These are phyloP conservation scores for Dothidotthia symphoricarpi DNA, from an alignment of 2,329 filamentous ascomycete species.

Conservation along the genomic window DNA sequence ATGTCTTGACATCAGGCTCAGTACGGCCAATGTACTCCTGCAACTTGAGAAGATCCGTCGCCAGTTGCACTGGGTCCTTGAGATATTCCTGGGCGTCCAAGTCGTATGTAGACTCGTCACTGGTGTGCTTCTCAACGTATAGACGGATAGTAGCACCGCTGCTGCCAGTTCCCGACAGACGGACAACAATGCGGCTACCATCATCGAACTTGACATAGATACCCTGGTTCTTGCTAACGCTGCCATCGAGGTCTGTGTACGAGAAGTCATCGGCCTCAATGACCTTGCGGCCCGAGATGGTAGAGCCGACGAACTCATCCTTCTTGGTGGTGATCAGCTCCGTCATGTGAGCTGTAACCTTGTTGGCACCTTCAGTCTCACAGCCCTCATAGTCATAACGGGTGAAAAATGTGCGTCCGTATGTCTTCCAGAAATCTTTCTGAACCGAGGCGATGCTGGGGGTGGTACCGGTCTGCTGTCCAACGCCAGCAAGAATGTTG, in stretches of 20 bases:
- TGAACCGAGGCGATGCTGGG: slow-evolving; percentile 96
- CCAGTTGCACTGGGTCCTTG: slow-evolving; percentile 82
- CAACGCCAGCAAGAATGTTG: slow-evolving; percentile 95
- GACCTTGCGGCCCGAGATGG: slow-evolving; percentile 78
- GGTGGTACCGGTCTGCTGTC: slow-evolving; percentile 74
- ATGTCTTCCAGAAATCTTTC: slow-evolving; percentile 92
- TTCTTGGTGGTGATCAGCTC: slow-evolving; percentile 69
- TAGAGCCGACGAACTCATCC: slow-evolving; percentile 77
- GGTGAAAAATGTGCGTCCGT: slow-evolving; percentile 98
- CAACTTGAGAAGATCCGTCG: slow-evolving; percentile 82
- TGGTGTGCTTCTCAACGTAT: slow-evolving; percentile 95
- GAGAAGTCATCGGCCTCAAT: slow-evolving; percentile 92
- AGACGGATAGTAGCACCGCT: slow-evolving; percentile 94
- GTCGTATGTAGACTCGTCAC: slow-evolving; percentile 72
- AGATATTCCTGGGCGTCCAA: slow-evolving; percentile 91
- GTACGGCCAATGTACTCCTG: slow-evolving; percentile 90
- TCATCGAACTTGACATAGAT: slow-evolving; percentile 93
- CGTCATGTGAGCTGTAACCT: slow-evolving; percentile 79
- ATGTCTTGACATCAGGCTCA: slow-evolving; percentile 96
- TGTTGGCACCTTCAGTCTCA: slow-evolving; percentile 84
- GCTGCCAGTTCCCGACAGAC: slow-evolving; percentile 90
- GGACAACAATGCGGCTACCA: slow-evolving; percentile 90
- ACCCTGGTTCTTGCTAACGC: slow-evolving; percentile 92
- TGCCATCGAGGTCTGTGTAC: slow-evolving; percentile 98
- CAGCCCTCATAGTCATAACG: slow-evolving; percentile 98